Evolutionary conservation across 768 basidiomycete genomes (phyloP), one percentile per base, ranked within the genome.

Genomic region (Dioszegia aurantiaca): DNA sequence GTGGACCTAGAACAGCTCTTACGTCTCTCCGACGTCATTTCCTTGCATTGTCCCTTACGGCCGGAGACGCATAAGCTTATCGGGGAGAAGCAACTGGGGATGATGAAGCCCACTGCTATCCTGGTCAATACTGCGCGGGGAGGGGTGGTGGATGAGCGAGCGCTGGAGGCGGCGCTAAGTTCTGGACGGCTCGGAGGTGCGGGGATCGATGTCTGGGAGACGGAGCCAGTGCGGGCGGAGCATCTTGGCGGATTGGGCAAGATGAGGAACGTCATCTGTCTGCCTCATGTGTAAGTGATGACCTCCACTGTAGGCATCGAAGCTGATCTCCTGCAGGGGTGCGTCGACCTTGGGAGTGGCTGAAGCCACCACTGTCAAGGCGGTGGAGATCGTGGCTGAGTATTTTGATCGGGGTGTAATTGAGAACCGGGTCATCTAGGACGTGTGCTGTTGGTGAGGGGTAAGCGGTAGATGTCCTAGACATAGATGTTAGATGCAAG

Each of bases 61-160:
- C 59, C 69, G 11, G 17, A 43, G 17, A 78, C 77, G 3, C 53
- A 58, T 19, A 57, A 68, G 16, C 19, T 78, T 41, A 68, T 79
- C 43, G 61, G 67, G 2, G 59, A 58, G 24, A 30, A 41, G 3
- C 61, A 77, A 43, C 46, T 79, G 31, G 48, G 39, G 4, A 52
- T 63, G 56, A 74, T 78, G 67, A 72, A 73, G 41, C 11, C 53
- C 2, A 60, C 57, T 11, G 67, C 69, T 14, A 57, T 77, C 12
- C 41, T 78, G 26, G 58, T 78, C 39, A 79, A 79, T 64, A 77
- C 76, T 10, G 67, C 75, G 19, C 61, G 78, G 45, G 78, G 78
- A 1, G 77, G 72, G 12, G 68, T 76, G 12, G 58, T 76, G 26
- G 65, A 74, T 59, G 69, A 74, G 47, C 5, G 40, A 11, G 73